Evolutionary conservation across 129 eudicot species (phyloP).

Genomic region (Ambrosia artemisiifolia): DNA sequence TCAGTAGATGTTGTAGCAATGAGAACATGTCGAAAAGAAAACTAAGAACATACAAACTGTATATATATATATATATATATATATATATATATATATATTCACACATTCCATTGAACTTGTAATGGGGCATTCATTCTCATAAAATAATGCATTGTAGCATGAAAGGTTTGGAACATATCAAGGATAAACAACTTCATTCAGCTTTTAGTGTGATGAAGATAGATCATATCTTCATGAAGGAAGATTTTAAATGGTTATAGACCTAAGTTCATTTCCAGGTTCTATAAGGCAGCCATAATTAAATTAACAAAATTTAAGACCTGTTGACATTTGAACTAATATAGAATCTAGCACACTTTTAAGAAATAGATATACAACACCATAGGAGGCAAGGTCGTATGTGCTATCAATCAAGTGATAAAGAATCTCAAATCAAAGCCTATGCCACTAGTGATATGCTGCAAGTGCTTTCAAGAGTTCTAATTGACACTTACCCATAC

Average conservation of each 20-base stretch:
- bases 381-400: too few relatives aligned
- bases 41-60: not conserved
- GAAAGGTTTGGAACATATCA: not conserved
- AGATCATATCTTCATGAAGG: not conserved
- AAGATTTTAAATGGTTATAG: not conserved
- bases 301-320: not conserved
- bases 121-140: not conserved
- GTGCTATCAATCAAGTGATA: too few relatives aligned
- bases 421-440: too few relatives aligned
- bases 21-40: conserved; percentile 41
- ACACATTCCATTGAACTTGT: not conserved
- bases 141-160: not conserved
- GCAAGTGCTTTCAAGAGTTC: conserved; percentile 44
- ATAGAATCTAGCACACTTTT: too few relatives aligned
- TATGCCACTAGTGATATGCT: too few relatives aligned
- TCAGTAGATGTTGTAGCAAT: conserved; percentile 98
- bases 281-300: not conserved
- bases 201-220: not conserved
- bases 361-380: too few relatives aligned
- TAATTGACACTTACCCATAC: too few relatives aligned
- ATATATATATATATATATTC: not conserved
- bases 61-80: not conserved
- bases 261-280: not conserved
- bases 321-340: too few relatives aligned
- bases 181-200: not conserved